Evolutionary conservation across 192 early-diverging fungal genomes (phyloP), one percentile per base, ranked within the genome.

Genomic region (Podila horticola): DNA sequence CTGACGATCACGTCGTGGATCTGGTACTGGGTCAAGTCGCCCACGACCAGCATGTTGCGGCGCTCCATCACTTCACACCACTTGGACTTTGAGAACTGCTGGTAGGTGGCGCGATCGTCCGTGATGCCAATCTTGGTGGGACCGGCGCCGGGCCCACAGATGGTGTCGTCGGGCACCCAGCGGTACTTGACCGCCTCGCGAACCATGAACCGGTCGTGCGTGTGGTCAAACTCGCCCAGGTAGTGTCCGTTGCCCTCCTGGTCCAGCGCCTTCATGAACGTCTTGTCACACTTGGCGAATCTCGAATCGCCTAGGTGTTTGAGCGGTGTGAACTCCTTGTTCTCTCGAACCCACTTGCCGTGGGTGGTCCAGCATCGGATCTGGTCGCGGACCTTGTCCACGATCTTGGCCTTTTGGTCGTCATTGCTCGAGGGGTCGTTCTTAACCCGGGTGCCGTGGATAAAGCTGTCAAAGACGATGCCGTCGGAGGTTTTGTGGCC

Each of bases 1-100:
- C 87, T 83, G 26, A 87, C 24, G 4, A 88, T 49, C 17, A 90
- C 64, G 31, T 90, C 89, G 48, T 90, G 89, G n/a, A 88, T 58
- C 58, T 90, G 89, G 58, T 75, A 87, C 52, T 86, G 84, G 0
- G 84, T 71, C 22, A 84, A 45, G 67, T 90, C 89, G 45, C 89
- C 89, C 0, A 87, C 84, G 20, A 90, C 52, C 24, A 87, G 63
- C 28, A 88, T 66, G 34, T 85, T 64, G 2, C 85, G 70, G 4
- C 79, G 75, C 17, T 65, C 52, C 29, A 88, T 52, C 4, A 74
- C 38, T 17, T 82, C 57, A 66, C 87, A 88, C 68, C 84, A 86
- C 6, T 65, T 71, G 20, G 68, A 41, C 61, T 79, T 77, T 9
- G 71, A 41, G n/a, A 51, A 69, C 52, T 51, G 4, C 7, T 73